Evolutionary conservation across 208 protist genomes (phyloP).

Genomic region (Acanthamoeba sp.): DNA sequence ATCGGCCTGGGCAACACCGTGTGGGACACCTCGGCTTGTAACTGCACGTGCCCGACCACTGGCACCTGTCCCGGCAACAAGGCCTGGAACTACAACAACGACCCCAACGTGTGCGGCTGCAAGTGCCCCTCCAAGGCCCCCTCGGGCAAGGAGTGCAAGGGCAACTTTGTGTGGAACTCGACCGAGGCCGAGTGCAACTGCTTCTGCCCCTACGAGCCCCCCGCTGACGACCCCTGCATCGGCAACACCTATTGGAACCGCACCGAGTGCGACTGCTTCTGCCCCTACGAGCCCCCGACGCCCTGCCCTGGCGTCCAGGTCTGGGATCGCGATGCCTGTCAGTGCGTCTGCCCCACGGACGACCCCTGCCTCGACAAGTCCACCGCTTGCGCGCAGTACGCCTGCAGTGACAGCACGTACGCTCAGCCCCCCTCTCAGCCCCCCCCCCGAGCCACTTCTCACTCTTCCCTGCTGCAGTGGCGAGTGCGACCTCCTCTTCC

Average conservation of each 20-base stretch:
- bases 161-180: neutral
- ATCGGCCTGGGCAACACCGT: neutral
- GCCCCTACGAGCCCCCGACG: neutral
- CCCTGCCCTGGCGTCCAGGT: slow-evolving; percentile 14
- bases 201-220: neutral
- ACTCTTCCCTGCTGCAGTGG: neutral
- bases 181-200: neutral
- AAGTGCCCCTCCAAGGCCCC: neutral
- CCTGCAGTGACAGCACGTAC: neutral
- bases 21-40: slow-evolving; percentile 1
- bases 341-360: slow-evolving; percentile 23
- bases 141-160: neutral
- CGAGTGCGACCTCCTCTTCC: neutral
- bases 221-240: neutral
- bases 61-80: neutral
- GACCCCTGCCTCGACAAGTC: neutral
- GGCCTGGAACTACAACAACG: neutral
- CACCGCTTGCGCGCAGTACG: slow-evolving; percentile 40
- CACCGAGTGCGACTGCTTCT: slow-evolving; percentile 15
- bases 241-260: slow-evolving; percentile 6
- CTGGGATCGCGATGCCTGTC: neutral
- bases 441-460: too few species aligned
- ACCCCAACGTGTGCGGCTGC: slow-evolving; percentile 20
- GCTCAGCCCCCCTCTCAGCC: neutral
- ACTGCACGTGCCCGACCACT: neutral